Conservation (phyloP, 495 filamentous ascomycete genomes). For the Neurospora sp. region DNA sequence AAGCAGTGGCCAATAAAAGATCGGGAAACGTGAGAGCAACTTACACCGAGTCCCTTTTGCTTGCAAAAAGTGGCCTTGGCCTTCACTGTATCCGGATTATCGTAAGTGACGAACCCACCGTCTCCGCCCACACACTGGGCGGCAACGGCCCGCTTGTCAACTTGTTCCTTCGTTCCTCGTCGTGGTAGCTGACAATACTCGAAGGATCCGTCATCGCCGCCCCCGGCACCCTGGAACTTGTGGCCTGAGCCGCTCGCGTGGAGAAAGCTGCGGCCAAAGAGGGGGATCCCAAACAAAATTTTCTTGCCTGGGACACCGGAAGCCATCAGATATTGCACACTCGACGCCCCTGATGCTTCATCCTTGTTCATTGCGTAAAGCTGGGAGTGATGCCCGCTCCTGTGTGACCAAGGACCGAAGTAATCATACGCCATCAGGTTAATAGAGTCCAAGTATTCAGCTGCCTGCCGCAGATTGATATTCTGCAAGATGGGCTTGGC, state of each 20-base stretch:
- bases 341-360: conserved; percentile 53
- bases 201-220: conserved; percentile 72
- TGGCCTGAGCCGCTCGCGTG: conserved; percentile 55
- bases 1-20: neutral
- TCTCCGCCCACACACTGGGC: conserved; percentile 73
- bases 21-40: conserved; percentile 12
- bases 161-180: conserved; percentile 54
- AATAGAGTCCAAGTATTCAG: conserved; percentile 62
- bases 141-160: conserved; percentile 55
- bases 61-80: conserved; percentile 77
- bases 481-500: conserved; percentile 62
- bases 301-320: conserved; percentile 63
- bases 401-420: conserved; percentile 62
- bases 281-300: conserved; percentile 70
- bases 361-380: conserved; percentile 53
- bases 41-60: conserved; percentile 57
- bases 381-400: conserved; percentile 71
- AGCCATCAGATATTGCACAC: conserved; percentile 53
- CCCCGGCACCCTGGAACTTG: conserved; percentile 45
- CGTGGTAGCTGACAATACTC: conserved; percentile 73
- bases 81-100: conserved; percentile 74
- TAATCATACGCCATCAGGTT: conserved; percentile 88
- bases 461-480: conserved; percentile 59
- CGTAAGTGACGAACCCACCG: conserved; percentile 81
- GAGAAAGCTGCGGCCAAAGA: conserved; percentile 74